Evolutionary conservation across 108 stramenopile genomes (phyloP).

Genomic region (Cyclostephanos invisitatus): DNA sequence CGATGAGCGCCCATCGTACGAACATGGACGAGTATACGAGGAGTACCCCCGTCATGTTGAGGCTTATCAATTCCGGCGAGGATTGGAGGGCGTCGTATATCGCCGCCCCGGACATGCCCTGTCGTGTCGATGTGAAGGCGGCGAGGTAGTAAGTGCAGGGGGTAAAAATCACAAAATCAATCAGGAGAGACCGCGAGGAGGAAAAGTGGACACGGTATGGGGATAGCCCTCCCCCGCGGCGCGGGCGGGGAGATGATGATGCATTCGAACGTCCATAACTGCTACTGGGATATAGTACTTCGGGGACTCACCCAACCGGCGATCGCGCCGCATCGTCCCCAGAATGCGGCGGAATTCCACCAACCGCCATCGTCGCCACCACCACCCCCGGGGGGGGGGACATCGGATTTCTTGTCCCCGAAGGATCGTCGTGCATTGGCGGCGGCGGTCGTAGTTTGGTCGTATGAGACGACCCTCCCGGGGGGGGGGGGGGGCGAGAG

Average conservation of each 20-base stretch:
- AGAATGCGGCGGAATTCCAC: conserved; percentile 75
- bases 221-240: too few species aligned
- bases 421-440: background rate
- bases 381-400: conserved; percentile 7
- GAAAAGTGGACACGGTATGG: too few species aligned
- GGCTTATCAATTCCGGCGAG: conserved; percentile 79
- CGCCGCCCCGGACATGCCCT: conserved; percentile 83
- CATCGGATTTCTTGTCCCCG: background rate
- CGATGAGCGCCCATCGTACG: conserved; percentile 81
- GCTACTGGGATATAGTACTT: too few species aligned
- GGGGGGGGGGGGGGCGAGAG: background rate
- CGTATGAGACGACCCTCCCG: background rate
- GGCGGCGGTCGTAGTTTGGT: background rate
- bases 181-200: too few species aligned
- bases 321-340: conserved; percentile 78
- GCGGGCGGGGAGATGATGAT: too few species aligned
- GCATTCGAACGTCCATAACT: too few species aligned
- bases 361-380: conserved; percentile 20
- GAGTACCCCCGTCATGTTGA: conserved; percentile 89
- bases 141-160: too few species aligned
- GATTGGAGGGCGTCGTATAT: conserved; percentile 81
- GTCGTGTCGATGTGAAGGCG: too few species aligned
- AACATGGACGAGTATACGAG: conserved; percentile 84
- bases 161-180: too few species aligned
- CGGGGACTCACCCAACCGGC: conserved; percentile 72